Evolutionary conservation across 805 yeast genomes (phyloP).

Genomic region (Lipomyces orientalis): DNA sequence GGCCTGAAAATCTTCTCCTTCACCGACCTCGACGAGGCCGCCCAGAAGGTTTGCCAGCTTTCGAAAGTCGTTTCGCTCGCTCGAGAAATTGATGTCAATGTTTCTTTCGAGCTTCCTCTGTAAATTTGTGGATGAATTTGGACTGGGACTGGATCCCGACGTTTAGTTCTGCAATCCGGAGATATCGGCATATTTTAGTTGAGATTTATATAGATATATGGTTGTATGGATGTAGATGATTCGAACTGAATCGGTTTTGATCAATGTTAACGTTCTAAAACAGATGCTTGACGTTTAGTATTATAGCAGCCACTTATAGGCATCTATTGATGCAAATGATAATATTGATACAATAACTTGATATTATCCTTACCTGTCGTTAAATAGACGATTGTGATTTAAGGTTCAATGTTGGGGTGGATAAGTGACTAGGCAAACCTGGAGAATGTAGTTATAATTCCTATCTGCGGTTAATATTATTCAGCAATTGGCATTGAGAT

Average conservation of each 20-base stretch:
- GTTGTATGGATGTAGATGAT: background rate
- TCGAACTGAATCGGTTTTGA: background rate
- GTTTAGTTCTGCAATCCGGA: background rate
- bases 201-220: background rate
- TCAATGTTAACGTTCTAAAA: background rate
- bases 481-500: too few relatives aligned
- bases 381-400: too few relatives aligned
- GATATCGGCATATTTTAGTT: background rate
- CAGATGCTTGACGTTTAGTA: background rate
- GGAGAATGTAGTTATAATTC: background rate
- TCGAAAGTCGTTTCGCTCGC: slow-evolving; percentile 57
- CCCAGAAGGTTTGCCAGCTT: slow-evolving; percentile 88
- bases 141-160: background rate
- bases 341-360: too few relatives aligned
- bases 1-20: slow-evolving; percentile 92
- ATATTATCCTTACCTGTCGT: too few relatives aligned
- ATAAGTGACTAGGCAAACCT: background rate
- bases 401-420: background rate
- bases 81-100: slow-evolving; percentile 56
- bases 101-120: slow-evolving; percentile 56
- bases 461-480: background rate
- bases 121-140: slow-evolving; percentile 35
- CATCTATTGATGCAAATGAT: too few relatives aligned
- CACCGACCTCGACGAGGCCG: slow-evolving; percentile 96
- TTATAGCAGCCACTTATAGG: background rate